Evolutionary conservation across 805 yeast genomes (phyloP).

Genomic region (Kregervanrija pseudodelftensis): DNA sequence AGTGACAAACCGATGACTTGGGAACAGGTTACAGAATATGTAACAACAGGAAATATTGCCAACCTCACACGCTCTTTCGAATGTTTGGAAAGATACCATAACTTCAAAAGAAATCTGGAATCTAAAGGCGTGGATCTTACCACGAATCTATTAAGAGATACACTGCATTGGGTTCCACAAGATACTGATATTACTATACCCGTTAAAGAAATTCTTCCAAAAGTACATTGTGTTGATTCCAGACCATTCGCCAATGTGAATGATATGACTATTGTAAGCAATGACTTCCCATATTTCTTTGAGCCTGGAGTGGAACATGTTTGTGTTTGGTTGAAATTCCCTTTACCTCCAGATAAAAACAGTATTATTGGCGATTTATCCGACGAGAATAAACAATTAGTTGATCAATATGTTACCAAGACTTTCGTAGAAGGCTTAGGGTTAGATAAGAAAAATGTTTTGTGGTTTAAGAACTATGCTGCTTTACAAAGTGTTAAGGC

Average conservation of each 20-base stretch:
- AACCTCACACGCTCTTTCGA: conserved; percentile 41
- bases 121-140: conserved; percentile 34
- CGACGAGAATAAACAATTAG: conserved; percentile 30
- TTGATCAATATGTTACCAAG: conserved; percentile 38
- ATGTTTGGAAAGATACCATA: conserved; percentile 36
- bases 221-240: conserved; percentile 26
- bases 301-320: conserved; percentile 46
- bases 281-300: conserved; percentile 65
- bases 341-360: conserved; percentile 43
- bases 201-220: conserved; percentile 4
- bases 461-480: conserved; percentile 73
- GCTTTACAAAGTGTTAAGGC: conserved; percentile 59
- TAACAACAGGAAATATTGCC: conserved; percentile 37
- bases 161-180: conserved; percentile 43
- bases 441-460: conserved; percentile 31
- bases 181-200: conserved; percentile 11
- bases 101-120: conserved; percentile 36
- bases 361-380: conserved; percentile 48
- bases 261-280: conserved; percentile 42
- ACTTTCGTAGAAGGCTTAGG: conserved; percentile 44
- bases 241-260: conserved; percentile 33
- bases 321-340: conserved; percentile 60
- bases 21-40: conserved; percentile 33
- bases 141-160: conserved; percentile 39
- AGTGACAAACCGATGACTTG: conserved; percentile 36